phyloP scores from a whole-genome alignment of 2,329 filamentous ascomycete species.

The Sclerotiophoma versabilis region DNA sequence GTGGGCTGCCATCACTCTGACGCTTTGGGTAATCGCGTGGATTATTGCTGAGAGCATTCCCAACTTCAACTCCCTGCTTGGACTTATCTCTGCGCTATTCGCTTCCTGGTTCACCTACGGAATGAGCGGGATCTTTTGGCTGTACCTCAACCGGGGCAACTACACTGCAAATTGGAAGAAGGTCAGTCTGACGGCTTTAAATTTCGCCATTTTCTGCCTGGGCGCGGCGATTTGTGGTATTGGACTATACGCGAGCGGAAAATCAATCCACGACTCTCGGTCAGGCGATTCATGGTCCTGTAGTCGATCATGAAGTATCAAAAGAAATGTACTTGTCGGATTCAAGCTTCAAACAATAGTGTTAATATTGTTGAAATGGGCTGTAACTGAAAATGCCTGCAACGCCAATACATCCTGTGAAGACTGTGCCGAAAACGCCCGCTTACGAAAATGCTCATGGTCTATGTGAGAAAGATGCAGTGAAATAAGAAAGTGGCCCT shows the following conservation, averaged over 20 bases:
- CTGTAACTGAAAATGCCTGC: neutral
- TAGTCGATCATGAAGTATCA: conserved; percentile 6
- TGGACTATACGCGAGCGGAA: conserved; percentile 33
- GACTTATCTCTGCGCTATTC: conserved; percentile 64
- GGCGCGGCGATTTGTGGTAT: conserved; percentile 32
- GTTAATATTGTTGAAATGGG: neutral
- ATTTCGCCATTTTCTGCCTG: conserved; percentile 49
- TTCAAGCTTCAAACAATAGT: neutral
- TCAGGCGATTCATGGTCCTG: conserved; percentile 30
- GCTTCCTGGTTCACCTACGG: conserved; percentile 69
- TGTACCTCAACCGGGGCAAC: conserved; percentile 55
- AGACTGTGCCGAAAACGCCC: conserved; percentile 4
- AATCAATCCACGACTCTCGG: conserved; percentile 31
- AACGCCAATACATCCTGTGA: neutral
- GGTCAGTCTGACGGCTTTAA: conserved; percentile 54
- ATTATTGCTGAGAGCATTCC: conserved; percentile 73
- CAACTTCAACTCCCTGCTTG: conserved; percentile 69
- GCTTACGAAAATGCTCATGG: conserved; percentile 11
- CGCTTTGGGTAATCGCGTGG: conserved; percentile 68
- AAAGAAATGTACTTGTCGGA: neutral
- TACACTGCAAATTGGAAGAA: conserved; percentile 53
- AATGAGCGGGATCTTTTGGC: conserved; percentile 54
- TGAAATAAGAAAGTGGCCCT: neutral
- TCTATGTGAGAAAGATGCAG: conserved; percentile 4
- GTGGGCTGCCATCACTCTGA: conserved; percentile 65